Conservation (phyloP, 495 filamentous ascomycete species). For the Penicillium atrosanguineum region DNA sequence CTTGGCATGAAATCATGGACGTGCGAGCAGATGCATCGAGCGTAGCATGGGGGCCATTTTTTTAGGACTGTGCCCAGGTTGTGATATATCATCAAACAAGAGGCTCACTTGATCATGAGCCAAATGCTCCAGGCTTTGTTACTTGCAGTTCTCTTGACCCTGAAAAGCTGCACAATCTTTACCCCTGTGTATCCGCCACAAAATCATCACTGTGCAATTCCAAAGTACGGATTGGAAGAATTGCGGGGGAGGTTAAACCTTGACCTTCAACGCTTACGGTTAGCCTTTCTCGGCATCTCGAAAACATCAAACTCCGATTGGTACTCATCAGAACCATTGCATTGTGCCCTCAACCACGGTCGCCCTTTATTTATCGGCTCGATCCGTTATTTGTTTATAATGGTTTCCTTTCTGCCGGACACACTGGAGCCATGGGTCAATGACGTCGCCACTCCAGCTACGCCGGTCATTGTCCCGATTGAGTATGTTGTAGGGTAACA, state of each 20-base stretch:
- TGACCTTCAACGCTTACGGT: conserved; percentile 1
- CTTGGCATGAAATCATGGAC: too few species aligned
- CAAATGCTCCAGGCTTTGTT: background rate
- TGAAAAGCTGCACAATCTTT: background rate
- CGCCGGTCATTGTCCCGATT: background rate
- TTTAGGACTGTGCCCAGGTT: background rate
- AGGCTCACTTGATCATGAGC: background rate
- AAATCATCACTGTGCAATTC: background rate
- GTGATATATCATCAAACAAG: background rate
- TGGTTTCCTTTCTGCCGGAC: background rate
- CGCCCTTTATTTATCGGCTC: background rate
- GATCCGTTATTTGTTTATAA: background rate
- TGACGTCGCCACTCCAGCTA: conserved; percentile 4
- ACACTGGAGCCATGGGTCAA: conserved; percentile 9
- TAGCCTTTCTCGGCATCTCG: conserved; percentile 2
- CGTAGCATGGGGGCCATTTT: too few species aligned
- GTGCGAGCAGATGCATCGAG: too few species aligned
- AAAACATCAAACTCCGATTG: background rate
- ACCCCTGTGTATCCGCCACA: background rate
- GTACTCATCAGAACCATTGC: background rate
- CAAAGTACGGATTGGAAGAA: background rate
- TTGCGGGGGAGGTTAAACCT: background rate
- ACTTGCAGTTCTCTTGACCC: background rate
- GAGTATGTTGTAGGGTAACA: background rate
- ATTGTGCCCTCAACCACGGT: background rate